phyloP scores from a whole-genome alignment of 2,329 filamentous ascomycete species.

The Sordariomycetes sp. region DNA sequence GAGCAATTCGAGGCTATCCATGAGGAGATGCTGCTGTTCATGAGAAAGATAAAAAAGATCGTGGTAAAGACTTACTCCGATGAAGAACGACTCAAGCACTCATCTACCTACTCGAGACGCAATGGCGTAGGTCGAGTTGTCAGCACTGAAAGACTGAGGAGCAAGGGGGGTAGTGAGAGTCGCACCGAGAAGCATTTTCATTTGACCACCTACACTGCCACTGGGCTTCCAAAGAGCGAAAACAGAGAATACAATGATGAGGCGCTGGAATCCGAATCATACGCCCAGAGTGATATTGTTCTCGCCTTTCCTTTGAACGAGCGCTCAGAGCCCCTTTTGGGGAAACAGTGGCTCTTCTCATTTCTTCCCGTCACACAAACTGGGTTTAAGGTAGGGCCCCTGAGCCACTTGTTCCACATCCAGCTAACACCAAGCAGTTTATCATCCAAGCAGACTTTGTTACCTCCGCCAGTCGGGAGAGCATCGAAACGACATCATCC shows the following conservation, averaged over 20 bases:
- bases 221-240: conserved; percentile 20
- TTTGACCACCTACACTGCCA: conserved; percentile 16
- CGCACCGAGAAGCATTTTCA: conserved; percentile 19
- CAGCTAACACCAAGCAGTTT: no score
- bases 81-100: conserved; percentile 1
- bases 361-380: conserved; percentile 33
- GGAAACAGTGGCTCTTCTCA: conserved; percentile 31
- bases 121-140: no score
- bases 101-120: not conserved
- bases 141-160: not conserved
- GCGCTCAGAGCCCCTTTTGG: conserved; percentile 19
- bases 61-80: conserved; percentile 17
- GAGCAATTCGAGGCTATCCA: conserved; percentile 27
- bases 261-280: conserved; percentile 8
- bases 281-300: conserved; percentile 23
- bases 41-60: conserved; percentile 26
- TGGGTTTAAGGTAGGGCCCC: conserved; percentile 28
- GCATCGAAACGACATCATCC: conserved; percentile 23
- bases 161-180: no score
- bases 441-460: conserved; percentile 42
- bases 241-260: conserved; percentile 18
- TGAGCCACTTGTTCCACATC: not conserved
- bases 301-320: conserved; percentile 34
- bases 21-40: conserved; percentile 29
- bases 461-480: conserved; percentile 32